Conservation (phyloP, 495 filamentous ascomycete genomes). For the Xylaria acuta region DNA sequence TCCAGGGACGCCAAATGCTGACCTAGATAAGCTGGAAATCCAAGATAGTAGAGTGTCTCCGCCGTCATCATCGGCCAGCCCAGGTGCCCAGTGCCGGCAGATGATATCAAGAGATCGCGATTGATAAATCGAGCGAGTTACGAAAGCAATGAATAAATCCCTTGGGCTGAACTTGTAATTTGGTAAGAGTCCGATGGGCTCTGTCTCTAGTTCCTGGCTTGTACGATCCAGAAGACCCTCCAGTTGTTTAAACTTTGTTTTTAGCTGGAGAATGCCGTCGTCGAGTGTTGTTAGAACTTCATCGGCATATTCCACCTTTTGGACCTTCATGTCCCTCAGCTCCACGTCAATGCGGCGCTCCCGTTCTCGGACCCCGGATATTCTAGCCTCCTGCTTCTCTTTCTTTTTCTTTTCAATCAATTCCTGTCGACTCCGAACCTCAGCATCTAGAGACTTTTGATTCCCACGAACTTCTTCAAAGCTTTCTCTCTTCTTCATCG, state of each 20-base stretch:
- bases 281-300: not conserved
- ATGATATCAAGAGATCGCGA: not conserved
- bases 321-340: not conserved
- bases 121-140: not conserved
- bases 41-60: not conserved
- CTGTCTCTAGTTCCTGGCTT: not conserved
- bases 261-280: not conserved
- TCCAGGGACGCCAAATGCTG: not conserved
- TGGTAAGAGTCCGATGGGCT: not conserved
- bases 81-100: not conserved
- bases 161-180: slow-evolving; percentile 1
- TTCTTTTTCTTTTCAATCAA: not conserved
- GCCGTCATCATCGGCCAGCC: not conserved
- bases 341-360: not conserved
- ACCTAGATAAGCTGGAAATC: not conserved
- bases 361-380: not conserved
- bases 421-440: not conserved
- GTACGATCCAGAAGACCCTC: not conserved
- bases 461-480: not conserved
- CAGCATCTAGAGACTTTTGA: not conserved
- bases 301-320: not conserved
- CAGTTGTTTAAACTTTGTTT: not conserved
- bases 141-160: slow-evolving; percentile 4
- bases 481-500: not conserved
- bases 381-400: not conserved